Evolutionary conservation across 345 rosid species (phyloP), one percentile per base, ranked within the genome.

Genomic region (Aurinia saxatilis): DNA sequence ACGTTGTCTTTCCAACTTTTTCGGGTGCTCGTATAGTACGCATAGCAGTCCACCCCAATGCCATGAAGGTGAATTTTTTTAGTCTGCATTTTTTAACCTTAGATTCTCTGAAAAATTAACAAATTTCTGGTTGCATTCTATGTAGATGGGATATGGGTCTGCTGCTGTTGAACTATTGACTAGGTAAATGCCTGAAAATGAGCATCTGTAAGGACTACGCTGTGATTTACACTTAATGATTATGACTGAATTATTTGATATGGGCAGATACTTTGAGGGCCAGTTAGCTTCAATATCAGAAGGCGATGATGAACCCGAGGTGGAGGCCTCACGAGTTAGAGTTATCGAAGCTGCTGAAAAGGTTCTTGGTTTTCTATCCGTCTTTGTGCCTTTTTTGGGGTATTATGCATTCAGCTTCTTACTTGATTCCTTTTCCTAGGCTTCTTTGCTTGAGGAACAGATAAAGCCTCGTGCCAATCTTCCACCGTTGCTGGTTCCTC

Each of bases 1-100:
- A 92, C 46, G 68, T 83, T 13, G 93, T 75, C 65, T 92, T 92
- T 63, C 98, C 98, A 60, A 84, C 78, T 54, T 84, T 87, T 68
- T 85, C 96, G 5, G 99, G 99, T 62, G 96, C 90, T 79, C 92
- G 98, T 34, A 85, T 92, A 14, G 98, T 92, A 41, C 87, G 97
- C 67, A 92, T 92, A 63, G 98, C 97, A 52, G 89, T 95, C 73
- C 97, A 92, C 77, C 98, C 99, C 67, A 85, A 83, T 59, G 90
- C 97, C 52, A 84, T 82, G 88, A 84, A 85, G 97, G 99, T 92
- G 79, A 70, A 1, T 16, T 38, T 23, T 63, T 48, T 69, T 58
- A 72, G 44, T 39, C 8, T 21, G 18, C 57, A 50, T 14, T 54
- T 59, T 52, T 40, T 10, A 6, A 16, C 21, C 6, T 19, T 10